Conservation (phyloP, 1,139 yeast species). For the Sugiyamaella paludigena region DNA sequence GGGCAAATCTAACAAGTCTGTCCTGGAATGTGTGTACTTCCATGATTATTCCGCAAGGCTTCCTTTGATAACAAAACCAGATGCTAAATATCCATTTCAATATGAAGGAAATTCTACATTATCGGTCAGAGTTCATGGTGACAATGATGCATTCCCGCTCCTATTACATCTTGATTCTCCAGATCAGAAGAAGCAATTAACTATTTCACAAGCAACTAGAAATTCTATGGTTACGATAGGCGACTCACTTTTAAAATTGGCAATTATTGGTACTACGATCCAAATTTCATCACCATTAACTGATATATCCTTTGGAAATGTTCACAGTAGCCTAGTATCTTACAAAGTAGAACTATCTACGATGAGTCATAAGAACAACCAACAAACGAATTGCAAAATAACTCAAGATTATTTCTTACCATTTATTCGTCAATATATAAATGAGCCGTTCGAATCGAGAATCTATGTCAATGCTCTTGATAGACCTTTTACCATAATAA, state of each 20-base stretch:
- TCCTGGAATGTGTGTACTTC: conserved; percentile 6
- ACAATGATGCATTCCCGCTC: conserved; percentile 1
- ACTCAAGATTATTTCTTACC: conserved; percentile 46
- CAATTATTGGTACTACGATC: conserved; percentile 9
- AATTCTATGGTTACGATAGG: neutral
- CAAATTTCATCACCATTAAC: conserved; percentile 12
- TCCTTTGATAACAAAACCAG: conserved; percentile 2
- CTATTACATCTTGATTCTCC: conserved; percentile 1
- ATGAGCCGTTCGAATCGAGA: conserved; percentile 65
- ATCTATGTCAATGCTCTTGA: conserved; percentile 60
- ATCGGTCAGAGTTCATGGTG: conserved; percentile 1
- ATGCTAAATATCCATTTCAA: conserved; percentile 8
- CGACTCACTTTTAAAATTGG: conserved; percentile 6
- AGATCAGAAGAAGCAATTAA: conserved; percentile 4
- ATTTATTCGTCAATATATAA: conserved; percentile 59
- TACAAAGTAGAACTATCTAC: conserved; percentile 18
- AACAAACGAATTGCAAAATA: conserved; percentile 6
- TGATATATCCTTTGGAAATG: conserved; percentile 17
- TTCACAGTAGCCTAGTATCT: conserved; percentile 21
- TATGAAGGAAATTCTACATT: neutral
- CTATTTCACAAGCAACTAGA: neutral
- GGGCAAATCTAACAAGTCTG: neutral
- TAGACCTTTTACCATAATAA: conserved; percentile 38
- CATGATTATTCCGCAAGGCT: conserved; percentile 3
- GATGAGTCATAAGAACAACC: neutral